Percentiles rank a stretch among this genome's conserved stretches.
Evolutionary conservation across 176 grass and related monocot species (phyloP).

Genomic region (Aegilops bicornis): DNA sequence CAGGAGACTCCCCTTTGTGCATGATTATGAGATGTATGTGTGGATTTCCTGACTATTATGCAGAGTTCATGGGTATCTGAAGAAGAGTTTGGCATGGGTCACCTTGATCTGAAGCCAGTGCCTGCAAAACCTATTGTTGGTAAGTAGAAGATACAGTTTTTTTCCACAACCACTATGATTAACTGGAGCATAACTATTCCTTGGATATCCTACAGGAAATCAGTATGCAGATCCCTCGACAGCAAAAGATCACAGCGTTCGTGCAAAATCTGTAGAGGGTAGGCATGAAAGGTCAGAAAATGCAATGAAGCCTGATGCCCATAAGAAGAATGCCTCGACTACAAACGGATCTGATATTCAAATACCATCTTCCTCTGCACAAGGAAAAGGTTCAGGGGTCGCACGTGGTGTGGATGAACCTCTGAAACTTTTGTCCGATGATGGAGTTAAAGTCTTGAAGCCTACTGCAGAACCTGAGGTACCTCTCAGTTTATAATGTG

Average conservation of each 20-base stretch:
- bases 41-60: constrained; percentile 20
- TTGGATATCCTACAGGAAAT: constrained; percentile 53
- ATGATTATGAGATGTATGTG: background rate
- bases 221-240: constrained; percentile 46
- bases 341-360: constrained; percentile 60
- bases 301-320: constrained; percentile 52
- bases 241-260: constrained; percentile 58
- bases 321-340: constrained; percentile 52
- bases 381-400: constrained; percentile 54
- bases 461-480: constrained; percentile 77
- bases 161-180: background rate
- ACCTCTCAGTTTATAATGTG: constrained; percentile 15
- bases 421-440: constrained; percentile 57
- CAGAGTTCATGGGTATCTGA: constrained; percentile 98
- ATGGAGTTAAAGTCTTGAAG: constrained; percentile 59
- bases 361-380: constrained; percentile 41
- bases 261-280: constrained; percentile 65
- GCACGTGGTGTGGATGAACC: constrained; percentile 61
- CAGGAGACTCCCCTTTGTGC: constrained; percentile 12
- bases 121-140: constrained; percentile 61
- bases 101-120: constrained; percentile 76
- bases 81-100: constrained; percentile 94
- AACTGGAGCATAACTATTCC: constrained; percentile 22
- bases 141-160: constrained; percentile 38
- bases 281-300: constrained; percentile 79